Percentiles rank a stretch among this genome's conserved stretches.
These are phyloP conservation scores for Panaeolus cyanescens DNA, from an alignment of 768 basidiomycete genomes.

Conservation along the genomic window DNA sequence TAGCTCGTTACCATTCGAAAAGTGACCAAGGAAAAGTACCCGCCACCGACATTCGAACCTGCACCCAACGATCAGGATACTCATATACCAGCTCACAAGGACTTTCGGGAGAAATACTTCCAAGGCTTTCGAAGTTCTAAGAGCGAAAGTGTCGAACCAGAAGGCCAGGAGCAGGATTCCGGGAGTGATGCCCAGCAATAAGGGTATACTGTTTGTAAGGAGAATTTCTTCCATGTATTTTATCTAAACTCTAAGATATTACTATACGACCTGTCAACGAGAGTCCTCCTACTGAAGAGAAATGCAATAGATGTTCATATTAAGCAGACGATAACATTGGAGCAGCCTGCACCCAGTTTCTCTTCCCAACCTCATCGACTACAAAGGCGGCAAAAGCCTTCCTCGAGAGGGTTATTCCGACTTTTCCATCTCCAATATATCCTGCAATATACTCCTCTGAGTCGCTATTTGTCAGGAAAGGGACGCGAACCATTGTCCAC, in stretches of 20 bases:
- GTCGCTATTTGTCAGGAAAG: slow-evolving; percentile 53
- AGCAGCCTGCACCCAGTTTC: slow-evolving; percentile 60
- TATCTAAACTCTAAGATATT: neutral
- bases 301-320: neutral
- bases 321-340: slow-evolving; percentile 40
- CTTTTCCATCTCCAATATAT: slow-evolving; percentile 67
- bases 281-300: neutral
- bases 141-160: neutral
- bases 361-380: slow-evolving; percentile 54
- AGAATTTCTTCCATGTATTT: too few species aligned
- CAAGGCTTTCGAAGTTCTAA: slow-evolving; percentile 60
- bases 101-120: slow-evolving; percentile 89
- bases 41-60: slow-evolving; percentile 57
- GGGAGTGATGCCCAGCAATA: neutral
- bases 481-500: slow-evolving; percentile 75
- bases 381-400: slow-evolving; percentile 63
- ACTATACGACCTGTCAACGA: neutral
- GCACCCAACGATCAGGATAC: slow-evolving; percentile 6
- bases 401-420: slow-evolving; percentile 51
- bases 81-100: slow-evolving; percentile 81
- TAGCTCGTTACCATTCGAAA: slow-evolving; percentile 94
- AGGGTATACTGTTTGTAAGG: too few species aligned
- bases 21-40: slow-evolving; percentile 41
- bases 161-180: slow-evolving; percentile 8
- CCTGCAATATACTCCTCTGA: slow-evolving; percentile 54